Evolutionary conservation across 345 rosid species (phyloP).

Genomic region (Moringa oleifera): DNA sequence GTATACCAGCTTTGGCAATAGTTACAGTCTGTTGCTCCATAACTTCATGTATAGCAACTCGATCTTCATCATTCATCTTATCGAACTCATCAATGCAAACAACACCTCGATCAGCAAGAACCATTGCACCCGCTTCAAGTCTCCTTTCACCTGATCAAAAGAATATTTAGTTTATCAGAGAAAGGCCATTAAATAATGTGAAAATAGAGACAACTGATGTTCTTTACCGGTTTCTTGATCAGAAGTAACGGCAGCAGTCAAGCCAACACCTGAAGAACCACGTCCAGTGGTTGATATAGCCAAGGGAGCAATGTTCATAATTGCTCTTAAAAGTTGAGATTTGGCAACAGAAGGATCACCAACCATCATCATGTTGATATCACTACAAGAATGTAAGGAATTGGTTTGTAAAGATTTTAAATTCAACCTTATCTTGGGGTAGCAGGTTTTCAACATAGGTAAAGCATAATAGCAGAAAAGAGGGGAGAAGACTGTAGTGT

Average conservation of each 20-base stretch:
- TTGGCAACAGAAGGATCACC: conserved; percentile 99
- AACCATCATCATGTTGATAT: conserved; percentile 99
- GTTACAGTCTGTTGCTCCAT: conserved; percentile 99
- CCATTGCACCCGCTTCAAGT: conserved; percentile 99
- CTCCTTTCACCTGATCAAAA: conserved; percentile 84
- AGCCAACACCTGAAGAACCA: conserved; percentile 98
- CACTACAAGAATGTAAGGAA: conserved; percentile 40
- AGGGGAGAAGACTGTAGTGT: not conserved
- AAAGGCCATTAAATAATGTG: not conserved
- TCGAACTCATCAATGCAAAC: conserved; percentile 99
- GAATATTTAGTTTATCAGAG: conserved; percentile 7
- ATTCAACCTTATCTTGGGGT: not conserved
- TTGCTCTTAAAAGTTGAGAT: conserved; percentile 95
- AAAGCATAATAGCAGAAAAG: conserved; percentile 1
- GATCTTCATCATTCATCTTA: conserved; percentile 99
- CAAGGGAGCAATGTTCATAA: conserved; percentile 97
- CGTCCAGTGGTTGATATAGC: conserved; percentile 99
- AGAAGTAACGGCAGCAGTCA: conserved; percentile 99
- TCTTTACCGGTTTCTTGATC: conserved; percentile 95
- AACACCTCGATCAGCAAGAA: conserved; percentile 95
- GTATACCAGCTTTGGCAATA: conserved; percentile 98
- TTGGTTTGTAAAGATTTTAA: not conserved
- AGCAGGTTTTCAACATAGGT: not conserved
- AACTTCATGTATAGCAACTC: conserved; percentile 98
- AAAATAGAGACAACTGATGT: conserved; percentile 4